Conservation (phyloP, 352 stramenopile genomes). For the Peronospora tabacina region DNA sequence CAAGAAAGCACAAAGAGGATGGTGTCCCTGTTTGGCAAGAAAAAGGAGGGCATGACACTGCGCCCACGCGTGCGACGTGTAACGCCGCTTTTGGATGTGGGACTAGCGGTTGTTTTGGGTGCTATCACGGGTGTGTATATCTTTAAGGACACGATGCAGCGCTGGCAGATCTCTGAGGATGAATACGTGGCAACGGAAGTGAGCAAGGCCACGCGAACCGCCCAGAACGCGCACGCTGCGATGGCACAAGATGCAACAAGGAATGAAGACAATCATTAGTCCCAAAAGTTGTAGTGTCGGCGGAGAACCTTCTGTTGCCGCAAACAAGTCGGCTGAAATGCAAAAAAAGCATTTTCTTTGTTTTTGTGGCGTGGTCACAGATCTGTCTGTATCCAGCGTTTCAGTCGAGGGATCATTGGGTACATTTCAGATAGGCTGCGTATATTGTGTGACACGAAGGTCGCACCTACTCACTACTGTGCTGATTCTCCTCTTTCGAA, state of each 20-base stretch:
- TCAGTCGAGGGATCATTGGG: too few species aligned
- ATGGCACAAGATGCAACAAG: slow-evolving; percentile 7
- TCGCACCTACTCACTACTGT: too few species aligned
- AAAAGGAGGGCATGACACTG: slow-evolving; percentile 43
- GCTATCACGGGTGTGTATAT: slow-evolving; percentile 62
- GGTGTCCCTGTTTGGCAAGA: slow-evolving; percentile 36
- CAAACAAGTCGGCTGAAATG: too few species aligned
- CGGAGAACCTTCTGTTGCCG: too few species aligned
- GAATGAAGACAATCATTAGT: not conserved
- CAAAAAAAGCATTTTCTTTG: too few species aligned
- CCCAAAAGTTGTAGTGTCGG: too few species aligned
- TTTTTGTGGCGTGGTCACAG: too few species aligned
- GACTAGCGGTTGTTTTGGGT: slow-evolving; percentile 42
- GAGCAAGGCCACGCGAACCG: slow-evolving; percentile 12
- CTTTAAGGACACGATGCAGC: slow-evolving; percentile 60
- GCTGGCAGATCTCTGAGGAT: slow-evolving; percentile 37
- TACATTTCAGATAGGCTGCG: too few species aligned
- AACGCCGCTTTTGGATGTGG: slow-evolving; percentile 56
- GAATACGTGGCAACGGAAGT: slow-evolving; percentile 20
- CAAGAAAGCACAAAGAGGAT: slow-evolving; percentile 9
- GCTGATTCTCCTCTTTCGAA: too few species aligned
- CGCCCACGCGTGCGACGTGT: slow-evolving; percentile 43
- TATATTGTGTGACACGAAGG: too few species aligned
- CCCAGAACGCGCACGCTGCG: slow-evolving; percentile 7
- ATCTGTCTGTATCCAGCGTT: too few species aligned